Evolutionary conservation across 352 stramenopile species (phyloP).

Genomic region (Thalassiosira oceanica): DNA sequence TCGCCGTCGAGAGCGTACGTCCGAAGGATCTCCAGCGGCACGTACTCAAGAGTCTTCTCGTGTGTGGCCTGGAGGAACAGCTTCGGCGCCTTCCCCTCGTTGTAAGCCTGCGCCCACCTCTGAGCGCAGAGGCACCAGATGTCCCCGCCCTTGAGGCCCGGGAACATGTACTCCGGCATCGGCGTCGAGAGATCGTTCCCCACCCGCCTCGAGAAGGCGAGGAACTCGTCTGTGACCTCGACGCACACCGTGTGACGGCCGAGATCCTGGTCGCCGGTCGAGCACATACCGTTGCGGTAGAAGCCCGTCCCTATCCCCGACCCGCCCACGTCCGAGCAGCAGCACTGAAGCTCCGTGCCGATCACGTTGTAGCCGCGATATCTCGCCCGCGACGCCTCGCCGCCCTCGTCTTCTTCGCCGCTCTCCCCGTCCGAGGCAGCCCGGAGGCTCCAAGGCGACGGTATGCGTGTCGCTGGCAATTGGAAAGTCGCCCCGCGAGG

Average conservation of each 20-base stretch:
- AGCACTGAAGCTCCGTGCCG: conserved; percentile 59
- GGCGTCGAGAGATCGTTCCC: conserved; percentile 78
- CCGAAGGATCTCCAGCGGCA: conserved; percentile 56
- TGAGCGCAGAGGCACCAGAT: conserved; percentile 80
- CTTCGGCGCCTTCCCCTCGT: conserved; percentile 62
- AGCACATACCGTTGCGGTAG: conserved; percentile 59
- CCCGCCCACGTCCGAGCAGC: conserved; percentile 65
- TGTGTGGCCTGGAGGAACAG: conserved; percentile 74
- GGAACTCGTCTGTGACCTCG: conserved; percentile 75
- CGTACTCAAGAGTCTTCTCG: conserved; percentile 76
- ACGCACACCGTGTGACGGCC: conserved; percentile 77
- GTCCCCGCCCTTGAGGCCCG: conserved; percentile 75
- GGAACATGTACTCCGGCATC: conserved; percentile 73
- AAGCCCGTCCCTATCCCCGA: conserved; percentile 77
- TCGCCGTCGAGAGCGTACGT: conserved; percentile 64
- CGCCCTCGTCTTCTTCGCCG: no score
- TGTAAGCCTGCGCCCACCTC: conserved; percentile 73
- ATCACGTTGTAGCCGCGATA: conserved; percentile 65
- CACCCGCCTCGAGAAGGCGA: conserved; percentile 63
- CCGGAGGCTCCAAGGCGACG: no score
- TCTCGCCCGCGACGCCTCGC: no score
- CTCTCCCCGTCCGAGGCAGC: no score
- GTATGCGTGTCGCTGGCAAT: no score
- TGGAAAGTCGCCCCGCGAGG: no score
- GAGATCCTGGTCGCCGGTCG: conserved; percentile 65